Conservation (phyloP, 768 basidiomycete genomes). For the Boletus subcaerulescens region DNA sequence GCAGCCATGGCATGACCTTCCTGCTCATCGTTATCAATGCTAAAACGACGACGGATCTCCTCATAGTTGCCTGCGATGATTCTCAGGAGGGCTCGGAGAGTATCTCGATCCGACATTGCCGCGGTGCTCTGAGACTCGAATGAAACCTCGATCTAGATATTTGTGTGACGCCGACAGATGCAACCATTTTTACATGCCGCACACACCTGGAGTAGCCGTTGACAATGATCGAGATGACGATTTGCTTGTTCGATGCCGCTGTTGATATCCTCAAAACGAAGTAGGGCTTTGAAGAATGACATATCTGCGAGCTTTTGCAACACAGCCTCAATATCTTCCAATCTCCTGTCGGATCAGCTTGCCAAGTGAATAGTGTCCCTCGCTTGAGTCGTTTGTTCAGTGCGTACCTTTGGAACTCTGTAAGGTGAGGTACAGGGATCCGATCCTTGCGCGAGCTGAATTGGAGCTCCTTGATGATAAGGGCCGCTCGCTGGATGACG, state of each 20-base stretch:
- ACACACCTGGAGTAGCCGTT: background rate
- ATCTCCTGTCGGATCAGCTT: background rate
- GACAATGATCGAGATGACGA: background rate
- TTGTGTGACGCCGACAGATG: background rate
- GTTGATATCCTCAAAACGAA: slow-evolving; percentile 1
- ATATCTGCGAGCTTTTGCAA: background rate
- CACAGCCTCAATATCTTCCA: background rate
- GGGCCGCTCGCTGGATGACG: slow-evolving; percentile 1
- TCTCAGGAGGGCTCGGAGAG: background rate
- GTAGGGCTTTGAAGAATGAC: slow-evolving; percentile 7
- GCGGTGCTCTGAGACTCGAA: background rate
- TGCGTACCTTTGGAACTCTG: background rate
- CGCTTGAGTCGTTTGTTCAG: no score
- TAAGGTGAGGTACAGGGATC: background rate
- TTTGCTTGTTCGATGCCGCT: background rate
- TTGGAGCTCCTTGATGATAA: background rate
- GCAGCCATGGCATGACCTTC: slow-evolving; percentile 6
- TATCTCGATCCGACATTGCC: background rate
- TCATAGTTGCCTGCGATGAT: background rate
- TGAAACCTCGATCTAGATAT: background rate
- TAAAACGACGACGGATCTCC: background rate
- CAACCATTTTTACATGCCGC: no score
- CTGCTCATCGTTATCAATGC: background rate
- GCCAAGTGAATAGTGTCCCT: background rate
- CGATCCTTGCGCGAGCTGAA: background rate